phyloP scores from a whole-genome alignment of 2,329 filamentous ascomycete genomes.

The Penicillium sp. region DNA sequence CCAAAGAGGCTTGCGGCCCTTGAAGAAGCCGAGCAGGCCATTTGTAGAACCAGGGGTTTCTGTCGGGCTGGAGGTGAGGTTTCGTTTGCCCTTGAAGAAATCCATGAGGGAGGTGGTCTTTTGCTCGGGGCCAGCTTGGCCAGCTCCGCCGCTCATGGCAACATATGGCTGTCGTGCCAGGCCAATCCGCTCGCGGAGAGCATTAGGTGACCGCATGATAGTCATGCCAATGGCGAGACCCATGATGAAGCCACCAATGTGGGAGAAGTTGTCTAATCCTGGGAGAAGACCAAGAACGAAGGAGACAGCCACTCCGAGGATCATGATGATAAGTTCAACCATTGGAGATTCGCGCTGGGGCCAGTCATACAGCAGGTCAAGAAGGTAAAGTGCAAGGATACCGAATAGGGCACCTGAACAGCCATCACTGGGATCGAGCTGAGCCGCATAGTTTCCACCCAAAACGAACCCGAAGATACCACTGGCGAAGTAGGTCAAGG shows the following conservation, averaged over 20 bases:
- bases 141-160: constrained; percentile 58
- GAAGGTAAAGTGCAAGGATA: constrained; percentile 79
- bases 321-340: constrained; percentile 82
- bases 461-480: constrained; percentile 96
- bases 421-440: constrained; percentile 78
- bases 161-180: constrained; percentile 68
- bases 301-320: constrained; percentile 81
- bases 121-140: constrained; percentile 25
- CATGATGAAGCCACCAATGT: constrained; percentile 95
- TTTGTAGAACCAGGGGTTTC: constrained; percentile 6
- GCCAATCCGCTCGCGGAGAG: constrained; percentile 71
- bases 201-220: constrained; percentile 82
- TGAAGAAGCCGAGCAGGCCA: constrained; percentile 70
- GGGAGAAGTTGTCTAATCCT: constrained; percentile 93
- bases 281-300: constrained; percentile 91
- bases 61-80: constrained; percentile 37
- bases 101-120: constrained; percentile 55
- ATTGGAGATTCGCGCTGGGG: constrained; percentile 70
- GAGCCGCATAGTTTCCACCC: constrained; percentile 87
- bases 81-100: constrained; percentile 56
- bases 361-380: constrained; percentile 95
- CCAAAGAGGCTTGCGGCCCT: constrained; percentile 88
- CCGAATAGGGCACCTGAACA: constrained; percentile 91
- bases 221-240: constrained; percentile 83
- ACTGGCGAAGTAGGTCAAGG: constrained; percentile 82